These are phyloP conservation scores for Pythium aphanidermatum DNA, from an alignment of 352 stramenopile species.

Conservation along the genomic window DNA sequence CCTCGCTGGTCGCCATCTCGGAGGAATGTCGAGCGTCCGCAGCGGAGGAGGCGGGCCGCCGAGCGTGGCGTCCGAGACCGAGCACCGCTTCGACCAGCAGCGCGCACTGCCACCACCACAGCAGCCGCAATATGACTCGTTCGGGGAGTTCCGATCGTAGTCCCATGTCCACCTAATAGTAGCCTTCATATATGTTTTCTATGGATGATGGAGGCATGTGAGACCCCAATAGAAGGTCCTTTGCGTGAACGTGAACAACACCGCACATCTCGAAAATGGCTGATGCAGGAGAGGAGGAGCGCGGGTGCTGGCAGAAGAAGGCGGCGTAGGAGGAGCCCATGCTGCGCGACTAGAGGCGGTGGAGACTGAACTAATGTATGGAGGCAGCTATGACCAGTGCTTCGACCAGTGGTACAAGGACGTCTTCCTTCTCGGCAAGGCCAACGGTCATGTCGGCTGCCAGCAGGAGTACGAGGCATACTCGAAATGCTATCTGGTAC, in stretches of 20 bases:
- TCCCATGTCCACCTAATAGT: slow-evolving; percentile 11
- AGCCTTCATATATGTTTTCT: slow-evolving; percentile 19
- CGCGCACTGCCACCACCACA: not conserved
- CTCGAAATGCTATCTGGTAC: slow-evolving; percentile 62
- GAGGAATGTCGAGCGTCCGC: slow-evolving; percentile 7
- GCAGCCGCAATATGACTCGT: slow-evolving; percentile 14
- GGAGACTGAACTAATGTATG: not conserved
- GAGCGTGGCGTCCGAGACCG: slow-evolving; percentile 12
- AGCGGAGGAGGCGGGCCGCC: not conserved
- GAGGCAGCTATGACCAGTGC: slow-evolving; percentile 65
- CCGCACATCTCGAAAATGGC: slow-evolving; percentile 19
- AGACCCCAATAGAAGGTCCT: slow-evolving; percentile 11
- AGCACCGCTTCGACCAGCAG: slow-evolving; percentile 10
- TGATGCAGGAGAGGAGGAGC: slow-evolving; percentile 28
- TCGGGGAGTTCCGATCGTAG: slow-evolving; percentile 13
- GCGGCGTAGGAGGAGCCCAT: slow-evolving; percentile 35
- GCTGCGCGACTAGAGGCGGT: no score
- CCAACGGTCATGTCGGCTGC: slow-evolving; percentile 60
- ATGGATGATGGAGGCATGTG: slow-evolving; percentile 6
- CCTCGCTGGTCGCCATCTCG: slow-evolving; percentile 54
- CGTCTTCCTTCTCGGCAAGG: slow-evolving; percentile 79
- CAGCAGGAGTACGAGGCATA: slow-evolving; percentile 80
- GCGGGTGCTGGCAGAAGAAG: slow-evolving; percentile 67
- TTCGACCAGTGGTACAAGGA: slow-evolving; percentile 87
- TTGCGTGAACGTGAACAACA: no score